A percentile compares a stretch with the other conserved stretches of the same genome.
Evolutionary conservation across 306 rosid species (phyloP).

Genomic region (Gynostemma pentaphyllum): DNA sequence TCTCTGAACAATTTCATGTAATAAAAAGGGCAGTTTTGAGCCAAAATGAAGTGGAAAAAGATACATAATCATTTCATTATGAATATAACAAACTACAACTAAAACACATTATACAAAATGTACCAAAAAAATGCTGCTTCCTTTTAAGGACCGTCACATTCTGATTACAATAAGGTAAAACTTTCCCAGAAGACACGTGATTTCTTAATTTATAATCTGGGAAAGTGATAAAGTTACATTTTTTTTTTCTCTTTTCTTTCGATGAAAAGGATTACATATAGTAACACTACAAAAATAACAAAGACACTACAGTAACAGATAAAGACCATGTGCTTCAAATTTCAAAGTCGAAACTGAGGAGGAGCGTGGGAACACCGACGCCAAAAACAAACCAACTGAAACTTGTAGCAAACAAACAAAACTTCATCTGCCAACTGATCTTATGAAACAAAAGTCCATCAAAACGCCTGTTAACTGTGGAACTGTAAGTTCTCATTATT

Average conservation of each 20-base stretch:
- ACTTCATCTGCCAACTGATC: conserved; percentile 9
- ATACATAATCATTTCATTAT: too few species aligned
- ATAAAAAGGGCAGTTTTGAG: too few species aligned
- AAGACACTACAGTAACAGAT: conserved; percentile 7
- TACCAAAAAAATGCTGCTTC: conserved; percentile 5
- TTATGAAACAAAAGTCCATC: not conserved
- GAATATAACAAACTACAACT: too few species aligned
- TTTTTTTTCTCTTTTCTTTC: not conserved
- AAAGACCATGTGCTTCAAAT: not conserved
- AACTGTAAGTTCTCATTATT: conserved; percentile 9
- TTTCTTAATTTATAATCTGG: not conserved
- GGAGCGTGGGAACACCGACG: too few species aligned
- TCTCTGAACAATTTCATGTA: too few species aligned
- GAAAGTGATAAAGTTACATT: not conserved
- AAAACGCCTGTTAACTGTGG: not conserved
- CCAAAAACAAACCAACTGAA: conserved; percentile 6
- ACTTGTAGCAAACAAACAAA: conserved; percentile 18
- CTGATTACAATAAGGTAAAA: not conserved
- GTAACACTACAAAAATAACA: conserved; percentile 2
- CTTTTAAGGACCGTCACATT: not conserved
- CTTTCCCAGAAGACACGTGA: not conserved
- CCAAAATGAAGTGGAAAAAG: too few species aligned
- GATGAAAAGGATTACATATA: not conserved
- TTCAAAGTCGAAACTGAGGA: not conserved
- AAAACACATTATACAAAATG: too few species aligned